Conservation (phyloP, 192 early-diverging fungal genomes). For the Entomortierella chlamydospora region DNA sequence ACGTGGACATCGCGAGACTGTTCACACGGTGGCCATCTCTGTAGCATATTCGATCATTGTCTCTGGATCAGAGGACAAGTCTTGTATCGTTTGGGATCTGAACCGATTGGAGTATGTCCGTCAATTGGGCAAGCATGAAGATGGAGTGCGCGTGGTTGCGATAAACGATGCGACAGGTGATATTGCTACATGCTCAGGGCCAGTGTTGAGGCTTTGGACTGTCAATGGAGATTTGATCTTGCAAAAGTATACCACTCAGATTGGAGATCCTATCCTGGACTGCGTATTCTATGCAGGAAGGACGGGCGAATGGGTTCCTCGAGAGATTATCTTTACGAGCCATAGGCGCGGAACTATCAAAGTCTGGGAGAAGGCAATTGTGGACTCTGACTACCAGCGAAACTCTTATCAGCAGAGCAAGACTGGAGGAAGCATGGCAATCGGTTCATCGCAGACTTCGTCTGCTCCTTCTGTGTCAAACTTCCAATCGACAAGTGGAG, state of each 20-base stretch:
- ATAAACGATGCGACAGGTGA: constrained; percentile 75
- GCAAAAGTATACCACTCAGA: constrained; percentile 59
- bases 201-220: constrained; percentile 68
- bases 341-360: constrained; percentile 67
- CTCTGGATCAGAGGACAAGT: constrained; percentile 72
- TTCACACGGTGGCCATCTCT: constrained; percentile 63
- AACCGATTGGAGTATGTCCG: constrained; percentile 73
- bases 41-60: constrained; percentile 70
- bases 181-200: constrained; percentile 70
- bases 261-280: constrained; percentile 63
- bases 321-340: constrained; percentile 68
- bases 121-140: constrained; percentile 64
- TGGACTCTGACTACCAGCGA: constrained; percentile 19
- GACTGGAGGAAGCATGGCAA: neutral
- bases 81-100: constrained; percentile 73
- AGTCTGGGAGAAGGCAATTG: constrained; percentile 49
- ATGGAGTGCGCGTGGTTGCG: constrained; percentile 59
- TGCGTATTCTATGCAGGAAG: constrained; percentile 65
- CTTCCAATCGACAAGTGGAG: constrained; percentile 1
- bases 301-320: constrained; percentile 59
- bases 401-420: constrained; percentile 9
- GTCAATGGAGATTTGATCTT: constrained; percentile 74
- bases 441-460: constrained; percentile 24
- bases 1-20: constrained; percentile 67
- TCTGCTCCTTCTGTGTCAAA: constrained; percentile 1